Percentiles rank a stretch among this genome's conserved stretches.
These are phyloP conservation scores for Sicyos edulis DNA, from an alignment of 306 rosid species.

Conservation along the genomic window DNA sequence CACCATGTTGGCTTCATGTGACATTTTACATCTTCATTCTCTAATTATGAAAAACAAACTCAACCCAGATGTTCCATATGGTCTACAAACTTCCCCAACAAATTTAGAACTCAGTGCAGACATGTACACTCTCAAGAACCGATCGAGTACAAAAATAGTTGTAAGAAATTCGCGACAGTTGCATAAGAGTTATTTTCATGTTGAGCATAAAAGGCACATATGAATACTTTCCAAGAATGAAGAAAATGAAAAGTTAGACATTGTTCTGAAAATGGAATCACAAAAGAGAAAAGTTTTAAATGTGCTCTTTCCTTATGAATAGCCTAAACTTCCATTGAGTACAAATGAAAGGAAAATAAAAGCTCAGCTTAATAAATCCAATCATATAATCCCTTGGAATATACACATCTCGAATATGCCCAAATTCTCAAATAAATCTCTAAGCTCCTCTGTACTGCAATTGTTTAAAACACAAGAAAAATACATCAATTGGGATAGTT, in stretches of 20 bases:
- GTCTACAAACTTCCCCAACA: too few species aligned
- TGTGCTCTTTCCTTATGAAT: neutral
- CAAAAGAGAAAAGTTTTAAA: neutral
- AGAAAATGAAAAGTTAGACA: neutral
- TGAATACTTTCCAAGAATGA: neutral
- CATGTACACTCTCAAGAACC: neutral
- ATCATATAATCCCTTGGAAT: conserved; percentile 58
- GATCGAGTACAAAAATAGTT: neutral
- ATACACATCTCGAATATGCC: conserved; percentile 86
- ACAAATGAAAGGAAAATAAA: neutral
- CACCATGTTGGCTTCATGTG: conserved; percentile 52
- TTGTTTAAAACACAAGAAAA: neutral
- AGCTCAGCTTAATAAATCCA: neutral
- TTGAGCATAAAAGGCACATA: neutral
- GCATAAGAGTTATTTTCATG: neutral
- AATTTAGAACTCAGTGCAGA: conserved; percentile 15
- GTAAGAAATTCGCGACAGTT: neutral
- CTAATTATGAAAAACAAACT: too few species aligned
- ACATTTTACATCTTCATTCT: too few species aligned
- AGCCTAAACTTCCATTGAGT: too few species aligned
- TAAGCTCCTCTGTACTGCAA: conserved; percentile 73
- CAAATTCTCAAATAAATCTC: conserved; percentile 79
- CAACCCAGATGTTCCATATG: too few species aligned
- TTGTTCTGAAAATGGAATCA: conserved; percentile 6
- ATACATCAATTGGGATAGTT: neutral